Evolutionary conservation across 805 yeast genomes (phyloP).

Genomic region (Starmera dryadoides): DNA sequence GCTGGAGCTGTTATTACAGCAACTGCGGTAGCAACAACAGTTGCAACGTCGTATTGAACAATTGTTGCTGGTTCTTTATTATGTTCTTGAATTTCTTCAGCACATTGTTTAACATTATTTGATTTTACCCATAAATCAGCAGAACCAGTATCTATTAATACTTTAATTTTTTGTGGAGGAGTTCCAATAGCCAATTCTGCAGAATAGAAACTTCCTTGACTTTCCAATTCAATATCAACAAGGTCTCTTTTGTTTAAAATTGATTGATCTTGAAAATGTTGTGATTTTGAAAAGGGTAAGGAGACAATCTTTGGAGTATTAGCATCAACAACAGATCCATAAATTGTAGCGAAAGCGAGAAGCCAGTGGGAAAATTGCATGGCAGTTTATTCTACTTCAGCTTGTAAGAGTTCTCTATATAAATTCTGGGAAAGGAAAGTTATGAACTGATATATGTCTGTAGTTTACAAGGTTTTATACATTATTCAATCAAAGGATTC

Average conservation of each 20-base stretch:
- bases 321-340: no score
- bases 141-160: slow-evolving; percentile 68
- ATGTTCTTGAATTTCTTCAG: background rate
- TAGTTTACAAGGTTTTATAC: no score
- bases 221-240: background rate
- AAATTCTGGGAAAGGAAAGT: no score
- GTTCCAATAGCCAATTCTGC: slow-evolving; percentile 44
- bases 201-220: background rate
- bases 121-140: slow-evolving; percentile 74
- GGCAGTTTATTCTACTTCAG: no score
- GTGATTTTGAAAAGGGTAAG: no score
- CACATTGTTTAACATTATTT: background rate
- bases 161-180: slow-evolving; percentile 41
- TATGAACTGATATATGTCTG: no score
- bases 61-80: background rate
- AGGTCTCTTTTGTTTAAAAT: background rate
- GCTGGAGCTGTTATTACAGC: background rate
- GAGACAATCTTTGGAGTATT: no score
- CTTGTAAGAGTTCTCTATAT: no score
- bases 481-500: no score
- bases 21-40: background rate
- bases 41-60: slow-evolving; percentile 4
- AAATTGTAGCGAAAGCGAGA: no score
- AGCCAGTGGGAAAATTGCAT: no score
- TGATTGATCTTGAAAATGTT: background rate